Conservation (phyloP, 345 rosid genomes). For the Salix koriyanagi region DNA sequence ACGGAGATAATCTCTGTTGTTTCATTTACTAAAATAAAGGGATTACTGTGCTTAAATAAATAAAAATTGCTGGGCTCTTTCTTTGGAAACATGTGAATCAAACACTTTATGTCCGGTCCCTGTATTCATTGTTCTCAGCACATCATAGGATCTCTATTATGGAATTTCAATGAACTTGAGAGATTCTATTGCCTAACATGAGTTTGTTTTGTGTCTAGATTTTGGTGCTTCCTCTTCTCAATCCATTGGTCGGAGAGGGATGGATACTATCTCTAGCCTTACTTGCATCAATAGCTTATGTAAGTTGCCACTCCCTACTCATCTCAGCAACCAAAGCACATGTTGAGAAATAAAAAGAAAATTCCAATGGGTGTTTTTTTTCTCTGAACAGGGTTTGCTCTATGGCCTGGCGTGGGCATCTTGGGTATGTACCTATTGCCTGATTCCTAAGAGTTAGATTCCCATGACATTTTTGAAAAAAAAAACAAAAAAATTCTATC, state of each 20-base stretch:
- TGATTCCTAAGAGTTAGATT: background rate
- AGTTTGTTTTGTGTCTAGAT: conserved; percentile 17
- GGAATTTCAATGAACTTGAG: background rate
- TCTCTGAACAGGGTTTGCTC: conserved; percentile 39
- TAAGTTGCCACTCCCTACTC: conserved; percentile 19
- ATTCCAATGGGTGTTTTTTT: background rate
- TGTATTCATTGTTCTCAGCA: background rate
- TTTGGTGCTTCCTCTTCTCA: conserved; percentile 46
- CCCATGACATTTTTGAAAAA: background rate
- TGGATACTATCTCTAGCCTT: conserved; percentile 38
- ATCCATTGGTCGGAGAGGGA: conserved; percentile 48
- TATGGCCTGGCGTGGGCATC: conserved; percentile 58
- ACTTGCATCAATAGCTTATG: conserved; percentile 52
- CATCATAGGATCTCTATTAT: background rate
- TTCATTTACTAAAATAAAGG: background rate
- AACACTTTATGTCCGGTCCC: background rate
- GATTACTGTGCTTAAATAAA: background rate
- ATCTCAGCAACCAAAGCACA: background rate
- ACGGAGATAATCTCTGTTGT: background rate
- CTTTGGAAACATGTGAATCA: background rate
- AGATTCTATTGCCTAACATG: background rate
- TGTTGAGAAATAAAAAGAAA: background rate
- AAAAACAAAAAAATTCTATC: background rate
- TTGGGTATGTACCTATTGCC: conserved; percentile 36
- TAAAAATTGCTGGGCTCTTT: background rate